Evolutionary conservation across 495 filamentous ascomycete species (phyloP).

Genomic region (Aspergillus bertholletiae): DNA sequence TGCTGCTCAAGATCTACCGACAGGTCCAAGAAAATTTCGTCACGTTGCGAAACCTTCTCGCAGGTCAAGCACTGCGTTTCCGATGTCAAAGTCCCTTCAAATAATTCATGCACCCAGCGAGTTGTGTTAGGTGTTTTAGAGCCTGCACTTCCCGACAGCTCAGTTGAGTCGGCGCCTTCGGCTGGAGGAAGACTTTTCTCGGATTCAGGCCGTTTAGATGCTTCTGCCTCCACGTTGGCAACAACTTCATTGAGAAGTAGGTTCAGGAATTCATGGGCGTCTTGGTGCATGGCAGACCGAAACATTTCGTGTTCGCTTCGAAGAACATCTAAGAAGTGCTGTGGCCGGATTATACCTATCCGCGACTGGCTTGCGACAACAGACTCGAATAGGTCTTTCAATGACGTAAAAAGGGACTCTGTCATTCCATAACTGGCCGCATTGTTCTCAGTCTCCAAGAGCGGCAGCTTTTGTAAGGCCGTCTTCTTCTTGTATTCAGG

Average conservation of each 20-base stretch:
- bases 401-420: conserved; percentile 86
- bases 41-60: conserved; percentile 89
- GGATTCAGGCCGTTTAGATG: conserved; percentile 47
- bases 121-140: conserved; percentile 52
- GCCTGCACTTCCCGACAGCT: conserved; percentile 43
- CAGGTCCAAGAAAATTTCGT: conserved; percentile 92
- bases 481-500: conserved; percentile 97
- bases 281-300: conserved; percentile 92
- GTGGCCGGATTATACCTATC: conserved; percentile 88
- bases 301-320: conserved; percentile 97
- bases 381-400: conserved; percentile 96
- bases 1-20: conserved; percentile 96
- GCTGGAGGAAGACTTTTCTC: conserved; percentile 35
- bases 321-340: conserved; percentile 89
- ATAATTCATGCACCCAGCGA: conserved; percentile 95
- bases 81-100: conserved; percentile 90
- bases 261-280: conserved; percentile 96
- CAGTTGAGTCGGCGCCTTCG: conserved; percentile 38
- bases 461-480: conserved; percentile 79
- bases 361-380: conserved; percentile 77
- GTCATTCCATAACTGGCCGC: conserved; percentile 82
- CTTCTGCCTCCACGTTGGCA: conserved; percentile 82
- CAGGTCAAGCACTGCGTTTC: conserved; percentile 97
- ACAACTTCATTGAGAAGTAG: conserved; percentile 95
- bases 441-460: conserved; percentile 79